Percentiles rank a stretch among this genome's conserved stretches.
These are phyloP conservation scores for Arctostaphylos glauca DNA, from an alignment of 148 eudicot species.

Conservation along the genomic window DNA sequence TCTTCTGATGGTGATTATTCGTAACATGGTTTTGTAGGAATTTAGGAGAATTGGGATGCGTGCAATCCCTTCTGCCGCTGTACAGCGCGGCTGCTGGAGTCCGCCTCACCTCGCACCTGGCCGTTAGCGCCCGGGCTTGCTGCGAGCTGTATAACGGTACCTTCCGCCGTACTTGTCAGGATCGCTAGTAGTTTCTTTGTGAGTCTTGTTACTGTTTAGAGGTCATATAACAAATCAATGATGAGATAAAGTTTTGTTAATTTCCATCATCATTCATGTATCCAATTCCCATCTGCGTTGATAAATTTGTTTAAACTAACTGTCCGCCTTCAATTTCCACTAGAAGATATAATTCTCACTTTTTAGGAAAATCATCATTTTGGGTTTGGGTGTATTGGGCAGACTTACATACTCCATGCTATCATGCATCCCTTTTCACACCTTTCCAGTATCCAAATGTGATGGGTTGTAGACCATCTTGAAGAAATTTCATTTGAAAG, in stretches of 20 bases:
- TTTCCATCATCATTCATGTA: not conserved
- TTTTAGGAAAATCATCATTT: not conserved
- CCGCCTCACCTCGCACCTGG: conserved; percentile 49
- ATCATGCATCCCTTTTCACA: not conserved
- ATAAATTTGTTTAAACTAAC: too few relatives aligned
- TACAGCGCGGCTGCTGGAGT: conserved; percentile 29
- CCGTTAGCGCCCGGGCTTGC: conserved; percentile 54
- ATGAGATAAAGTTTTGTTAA: not conserved
- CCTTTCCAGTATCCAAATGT: not conserved
- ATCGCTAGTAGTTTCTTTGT: conserved; percentile 84
- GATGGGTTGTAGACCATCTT: not conserved
- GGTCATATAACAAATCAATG: conserved; percentile 23
- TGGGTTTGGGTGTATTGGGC: not conserved
- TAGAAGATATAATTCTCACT: too few relatives aligned
- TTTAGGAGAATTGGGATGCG: conserved; percentile 64
- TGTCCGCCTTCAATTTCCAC: too few relatives aligned
- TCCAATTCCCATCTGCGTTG: too few relatives aligned
- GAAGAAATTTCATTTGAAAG: too few relatives aligned
- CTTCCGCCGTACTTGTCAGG: conserved; percentile 90
- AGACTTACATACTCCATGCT: not conserved
- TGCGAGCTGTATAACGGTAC: conserved; percentile 91
- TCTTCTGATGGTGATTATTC: not conserved
- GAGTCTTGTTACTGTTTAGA: conserved; percentile 52
- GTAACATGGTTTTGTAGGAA: conserved; percentile 40
- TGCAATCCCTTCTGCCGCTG: conserved; percentile 70